Evolutionary conservation across 2,329 filamentous ascomycete genomes (phyloP), one percentile per base, ranked within the genome.

Genomic region (Coleophoma cylindrospora): DNA sequence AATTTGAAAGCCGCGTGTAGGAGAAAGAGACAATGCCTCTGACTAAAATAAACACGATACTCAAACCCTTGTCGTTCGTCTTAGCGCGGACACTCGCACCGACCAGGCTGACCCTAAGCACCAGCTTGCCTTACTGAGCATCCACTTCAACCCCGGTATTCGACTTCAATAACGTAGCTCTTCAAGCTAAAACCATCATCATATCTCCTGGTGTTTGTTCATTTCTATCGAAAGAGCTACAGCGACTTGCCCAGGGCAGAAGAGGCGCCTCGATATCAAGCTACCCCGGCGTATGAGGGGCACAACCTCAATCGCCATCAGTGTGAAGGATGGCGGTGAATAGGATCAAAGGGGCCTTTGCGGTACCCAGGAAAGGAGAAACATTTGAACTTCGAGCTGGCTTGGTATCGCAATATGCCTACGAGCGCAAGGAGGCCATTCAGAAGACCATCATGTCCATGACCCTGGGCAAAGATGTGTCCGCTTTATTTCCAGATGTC

Each of bases 361-460:
- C 89, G 68, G 86, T 85, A 68, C 94, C 94, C 62, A 84, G 87
- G 66, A 99, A 99, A 76, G 94, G 94, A 69, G 94, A 99, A 75
- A 99, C 94, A 14, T 97, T 96, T 68, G 94, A 99, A 77, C 75
- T 99, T 72, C 87, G 94, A 69, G 90, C 92, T 57, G 94, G 94
- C 37, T 77, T 99, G 68, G 94, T 95, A 57, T 99, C 94, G 57
- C 94, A 99, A 75, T 99, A 97, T 86, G 94, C 94, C 53, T 96
- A 95, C 74, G 94, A 99, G 81, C 86, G 91, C 65, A 99, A 99
- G 72, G 94, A 99, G 76, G 89, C 94, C 21, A 99, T 99, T 62
- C 94, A 99, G 69, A 97, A 96, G 79, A 99, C 94, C 57, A 99
- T 99, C 74, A 97, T 97, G 91, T 91, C 94, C 67, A 99, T 99